These are phyloP conservation scores for Scenedesmus sp. DNA, from an alignment of 163 green algal species.

Conservation along the genomic window DNA sequence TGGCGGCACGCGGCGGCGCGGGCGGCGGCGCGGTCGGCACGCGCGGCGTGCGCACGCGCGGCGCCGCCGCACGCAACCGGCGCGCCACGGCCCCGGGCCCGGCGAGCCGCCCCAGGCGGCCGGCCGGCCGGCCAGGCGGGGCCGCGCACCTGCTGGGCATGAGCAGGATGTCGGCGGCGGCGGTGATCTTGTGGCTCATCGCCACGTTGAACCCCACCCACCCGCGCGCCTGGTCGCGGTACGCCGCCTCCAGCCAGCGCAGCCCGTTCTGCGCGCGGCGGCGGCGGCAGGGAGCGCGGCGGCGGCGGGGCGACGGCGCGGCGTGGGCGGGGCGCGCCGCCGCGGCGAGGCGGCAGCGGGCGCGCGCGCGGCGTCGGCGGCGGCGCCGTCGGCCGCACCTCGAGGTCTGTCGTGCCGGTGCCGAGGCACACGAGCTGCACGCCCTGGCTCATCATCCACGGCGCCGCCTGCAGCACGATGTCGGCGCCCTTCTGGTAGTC, in stretches of 20 bases:
- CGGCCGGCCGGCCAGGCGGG: too few relatives aligned
- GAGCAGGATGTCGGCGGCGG: slow-evolving; percentile 87
- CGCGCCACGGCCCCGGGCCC: too few relatives aligned
- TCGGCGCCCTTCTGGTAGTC: slow-evolving; percentile 91
- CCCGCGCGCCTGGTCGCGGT: slow-evolving; percentile 69
- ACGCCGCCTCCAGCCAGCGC: slow-evolving; percentile 75
- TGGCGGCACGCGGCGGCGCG: too few relatives aligned
- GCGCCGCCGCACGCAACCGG: too few relatives aligned
- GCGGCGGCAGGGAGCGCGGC: neutral
- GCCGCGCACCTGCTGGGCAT: too few relatives aligned
- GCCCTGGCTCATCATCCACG: slow-evolving; percentile 67
- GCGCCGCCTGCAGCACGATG: slow-evolving; percentile 71
- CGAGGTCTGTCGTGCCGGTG: slow-evolving; percentile 72
- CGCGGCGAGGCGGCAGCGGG: neutral
- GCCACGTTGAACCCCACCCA: slow-evolving; percentile 91
- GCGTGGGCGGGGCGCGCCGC: too few relatives aligned
- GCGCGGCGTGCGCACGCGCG: too few relatives aligned
- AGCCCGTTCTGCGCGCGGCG: slow-evolving; percentile 67
- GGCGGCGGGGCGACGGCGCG: neutral
- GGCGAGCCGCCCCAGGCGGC: neutral
- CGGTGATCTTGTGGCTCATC: slow-evolving; percentile 78
- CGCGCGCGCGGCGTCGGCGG: neutral
- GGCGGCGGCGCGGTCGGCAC: too few relatives aligned
- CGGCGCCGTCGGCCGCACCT: slow-evolving; percentile 53
- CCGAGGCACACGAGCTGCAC: slow-evolving; percentile 86